Percentiles rank a stretch among this genome's conserved stretches.
These are phyloP conservation scores for Coemansia asiatica DNA, from an alignment of 192 early-diverging fungal genomes.

Conservation along the genomic window DNA sequence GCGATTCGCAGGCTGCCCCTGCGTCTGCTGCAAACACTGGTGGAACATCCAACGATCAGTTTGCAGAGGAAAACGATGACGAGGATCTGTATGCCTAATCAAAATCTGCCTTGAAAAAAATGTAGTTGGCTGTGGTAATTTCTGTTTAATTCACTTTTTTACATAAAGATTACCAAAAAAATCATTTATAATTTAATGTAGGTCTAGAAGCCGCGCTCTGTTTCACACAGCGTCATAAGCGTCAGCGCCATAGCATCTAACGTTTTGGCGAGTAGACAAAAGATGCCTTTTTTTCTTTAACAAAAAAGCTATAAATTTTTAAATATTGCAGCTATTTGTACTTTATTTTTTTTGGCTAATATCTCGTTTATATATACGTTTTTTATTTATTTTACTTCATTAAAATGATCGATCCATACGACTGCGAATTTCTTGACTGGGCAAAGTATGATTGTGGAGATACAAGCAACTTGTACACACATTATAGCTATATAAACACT, in stretches of 20 bases:
- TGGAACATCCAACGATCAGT: constrained; percentile 28
- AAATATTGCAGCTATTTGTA: not conserved
- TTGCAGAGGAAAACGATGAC: constrained; percentile 47
- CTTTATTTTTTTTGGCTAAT: not conserved
- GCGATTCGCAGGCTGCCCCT: constrained; percentile 14
- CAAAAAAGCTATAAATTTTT: too few species aligned
- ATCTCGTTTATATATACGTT: too few species aligned
- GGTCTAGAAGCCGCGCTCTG: constrained; percentile 2
- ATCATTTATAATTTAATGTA: not conserved
- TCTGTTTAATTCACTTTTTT: not conserved
- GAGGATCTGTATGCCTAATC: constrained; percentile 54
- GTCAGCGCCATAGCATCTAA: too few species aligned
- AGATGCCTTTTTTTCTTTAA: too few species aligned
- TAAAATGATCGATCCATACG: constrained; percentile 39
- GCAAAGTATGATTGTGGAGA: constrained; percentile 2
- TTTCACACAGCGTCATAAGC: not conserved
- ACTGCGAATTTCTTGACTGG: constrained; percentile 41
- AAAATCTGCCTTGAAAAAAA: not conserved
- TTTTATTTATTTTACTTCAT: not conserved
- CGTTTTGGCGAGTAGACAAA: too few species aligned
- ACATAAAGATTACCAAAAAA: not conserved
- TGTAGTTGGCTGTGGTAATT: not conserved
- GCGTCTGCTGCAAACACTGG: constrained; percentile 7
- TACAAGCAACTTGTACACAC: not conserved
- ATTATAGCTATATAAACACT: constrained; percentile 30